Base-by-base conservation (phyloP, 2,329 filamentous ascomycete genomes). In the Aspergillus sp. region DNA sequence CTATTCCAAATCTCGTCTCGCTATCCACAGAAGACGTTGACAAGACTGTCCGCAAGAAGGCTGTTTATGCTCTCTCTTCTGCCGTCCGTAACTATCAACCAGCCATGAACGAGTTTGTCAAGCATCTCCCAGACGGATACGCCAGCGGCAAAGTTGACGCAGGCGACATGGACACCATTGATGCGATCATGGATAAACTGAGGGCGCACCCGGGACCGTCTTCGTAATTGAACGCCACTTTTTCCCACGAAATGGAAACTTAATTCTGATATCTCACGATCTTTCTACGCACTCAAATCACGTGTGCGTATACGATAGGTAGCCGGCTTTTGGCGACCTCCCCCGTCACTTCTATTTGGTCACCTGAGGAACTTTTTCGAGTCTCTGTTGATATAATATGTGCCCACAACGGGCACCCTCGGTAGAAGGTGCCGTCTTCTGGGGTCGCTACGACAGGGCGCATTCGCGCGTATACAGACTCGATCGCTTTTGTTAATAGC, bases 31-130 rank as follows among this genome's bases (percentile, higher is more conserved):
- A 84, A 43, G 86, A 85, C 57, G 78, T 87, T 62, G 78, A 83
- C 53, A 77, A 81, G 56, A 80, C 82, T 9, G 89, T 92, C 50
- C 83, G 93, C 64, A 88, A 90, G 74, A 99, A 97, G 82, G 91
- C 93, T 13, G 81, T 96, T 30, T 93, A 92, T 68, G 95, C 93
- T 12, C 82, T 99, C 48, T 96, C 91, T 71, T 93, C 88, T 13
- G 89, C 86, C 5, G 85, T 91, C 54, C 83, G 95, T 71, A 99
- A 99, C 74, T 96, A 91, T 74, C 93, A 96, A 78, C 89, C 91
- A 1, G 88, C 76, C 2, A 75, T 88, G 65, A 82, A 88, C 64
- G 81, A 81, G 62, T 71, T 88, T 24, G 81, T 93, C 76, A 88
- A 91, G 71, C 79, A 81, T 22, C 79, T 92, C 60, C 84, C 87